Evolutionary conservation across 1,139 yeast species (phyloP).

Genomic region (Yamadazyma friedrichii): DNA sequence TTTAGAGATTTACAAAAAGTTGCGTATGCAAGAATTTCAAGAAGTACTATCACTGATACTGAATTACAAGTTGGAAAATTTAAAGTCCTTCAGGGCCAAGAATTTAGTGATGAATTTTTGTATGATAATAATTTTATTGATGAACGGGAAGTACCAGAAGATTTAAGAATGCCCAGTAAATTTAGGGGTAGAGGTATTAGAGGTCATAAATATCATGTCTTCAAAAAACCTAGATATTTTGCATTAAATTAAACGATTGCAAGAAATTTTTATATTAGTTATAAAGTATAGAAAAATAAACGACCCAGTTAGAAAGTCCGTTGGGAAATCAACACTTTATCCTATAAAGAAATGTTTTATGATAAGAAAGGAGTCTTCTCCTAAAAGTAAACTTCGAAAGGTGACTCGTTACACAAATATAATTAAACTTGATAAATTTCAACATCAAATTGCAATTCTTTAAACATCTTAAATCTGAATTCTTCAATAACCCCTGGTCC

Average conservation of each 20-base stretch:
- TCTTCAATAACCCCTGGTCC: too few relatives aligned
- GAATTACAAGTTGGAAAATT: conserved; percentile 95
- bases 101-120: conserved; percentile 39
- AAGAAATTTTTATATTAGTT: not conserved
- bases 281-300: not conserved
- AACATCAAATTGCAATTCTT: too few relatives aligned
- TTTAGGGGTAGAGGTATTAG: conserved; percentile 94
- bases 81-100: conserved; percentile 54
- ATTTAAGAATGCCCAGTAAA: conserved; percentile 73
- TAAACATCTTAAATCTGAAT: too few relatives aligned
- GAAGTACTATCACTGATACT: conserved; percentile 94
- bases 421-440: too few relatives aligned
- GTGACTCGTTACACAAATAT: too few relatives aligned
- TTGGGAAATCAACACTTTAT: too few relatives aligned
- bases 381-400: too few relatives aligned
- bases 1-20: conserved; percentile 84
- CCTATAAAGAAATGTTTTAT: too few relatives aligned
- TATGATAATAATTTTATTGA: conserved; percentile 57
- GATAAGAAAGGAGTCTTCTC: too few relatives aligned
- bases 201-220: conserved; percentile 91
- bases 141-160: conserved; percentile 58
- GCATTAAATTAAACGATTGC: not conserved
- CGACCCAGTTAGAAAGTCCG: too few relatives aligned
- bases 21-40: conserved; percentile 90
- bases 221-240: conserved; percentile 84